Evolutionary conservation across 768 basidiomycete genomes (phyloP).

Genomic region (Clitopilus passeckerianus): DNA sequence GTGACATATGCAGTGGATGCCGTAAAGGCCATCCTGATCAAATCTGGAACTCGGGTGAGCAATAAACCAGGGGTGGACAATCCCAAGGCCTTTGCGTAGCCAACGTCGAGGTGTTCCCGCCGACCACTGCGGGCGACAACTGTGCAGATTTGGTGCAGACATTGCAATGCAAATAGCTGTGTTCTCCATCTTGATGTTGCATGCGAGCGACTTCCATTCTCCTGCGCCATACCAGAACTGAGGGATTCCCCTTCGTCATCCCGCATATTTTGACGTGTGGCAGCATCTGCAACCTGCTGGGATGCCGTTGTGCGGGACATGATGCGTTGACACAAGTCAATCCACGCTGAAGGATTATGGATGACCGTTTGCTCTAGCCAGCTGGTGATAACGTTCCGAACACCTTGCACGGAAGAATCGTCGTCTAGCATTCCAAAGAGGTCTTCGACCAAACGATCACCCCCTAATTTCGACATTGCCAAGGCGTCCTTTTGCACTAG

Average conservation of each 20-base stretch:
- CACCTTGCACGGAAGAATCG: constrained; percentile 90
- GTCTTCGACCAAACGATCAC: constrained; percentile 90
- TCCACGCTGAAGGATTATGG: constrained; percentile 95
- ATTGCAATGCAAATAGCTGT: constrained; percentile 90
- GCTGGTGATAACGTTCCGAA: constrained; percentile 85
- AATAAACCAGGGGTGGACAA: constrained; percentile 59
- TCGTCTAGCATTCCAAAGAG: constrained; percentile 94
- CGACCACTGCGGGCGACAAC: constrained; percentile 70
- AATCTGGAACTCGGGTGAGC: constrained; percentile 81
- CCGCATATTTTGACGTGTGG: constrained; percentile 44
- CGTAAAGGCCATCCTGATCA: constrained; percentile 98
- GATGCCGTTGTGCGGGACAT: constrained; percentile 92
- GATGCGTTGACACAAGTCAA: constrained; percentile 94
- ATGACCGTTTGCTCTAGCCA: constrained; percentile 96
- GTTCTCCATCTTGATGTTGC: constrained; percentile 91
- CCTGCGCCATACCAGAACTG: constrained; percentile 50
- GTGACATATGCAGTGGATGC: constrained; percentile 96
- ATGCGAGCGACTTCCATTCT: constrained; percentile 32
- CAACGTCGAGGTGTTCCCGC: constrained; percentile 80
- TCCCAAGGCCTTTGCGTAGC: constrained; percentile 59
- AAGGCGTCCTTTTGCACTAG: constrained; percentile 94
- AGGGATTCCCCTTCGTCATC: constrained; percentile 97
- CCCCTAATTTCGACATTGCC: constrained; percentile 88
- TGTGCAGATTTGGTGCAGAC: constrained; percentile 83
- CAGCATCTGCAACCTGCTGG: constrained; percentile 65